Conservation (phyloP, 768 basidiomycete species). For the Collybia sp. region DNA sequence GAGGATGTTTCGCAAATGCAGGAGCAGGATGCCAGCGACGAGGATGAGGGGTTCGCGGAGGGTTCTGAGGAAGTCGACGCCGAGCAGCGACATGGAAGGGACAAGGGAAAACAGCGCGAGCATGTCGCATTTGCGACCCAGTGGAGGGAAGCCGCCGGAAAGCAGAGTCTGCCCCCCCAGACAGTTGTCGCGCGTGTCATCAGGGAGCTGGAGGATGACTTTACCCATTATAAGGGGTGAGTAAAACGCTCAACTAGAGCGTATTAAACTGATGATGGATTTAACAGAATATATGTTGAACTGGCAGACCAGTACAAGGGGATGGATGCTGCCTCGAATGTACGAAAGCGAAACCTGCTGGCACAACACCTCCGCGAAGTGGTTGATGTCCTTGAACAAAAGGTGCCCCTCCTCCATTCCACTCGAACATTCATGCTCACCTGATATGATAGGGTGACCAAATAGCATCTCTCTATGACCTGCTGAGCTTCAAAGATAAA, state of each 20-base stretch:
- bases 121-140: no score
- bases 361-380: constrained; percentile 89
- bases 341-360: constrained; percentile 77
- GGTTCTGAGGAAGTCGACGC: constrained; percentile 32
- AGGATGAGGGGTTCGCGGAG: constrained; percentile 47
- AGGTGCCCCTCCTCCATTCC: constrained; percentile 42
- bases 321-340: constrained; percentile 82
- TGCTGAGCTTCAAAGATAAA: constrained; percentile 74
- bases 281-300: constrained; percentile 79
- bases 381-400: constrained; percentile 87
- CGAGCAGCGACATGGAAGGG: constrained; percentile 8
- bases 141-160: constrained; percentile 13
- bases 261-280: constrained; percentile 4
- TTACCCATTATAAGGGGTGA: constrained; percentile 90
- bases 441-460: constrained; percentile 71
- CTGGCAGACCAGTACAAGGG: constrained; percentile 90
- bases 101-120: constrained; percentile 18
- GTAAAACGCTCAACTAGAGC: constrained; percentile 17
- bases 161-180: constrained; percentile 67
- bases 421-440: not conserved
- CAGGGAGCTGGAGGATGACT: constrained; percentile 91
- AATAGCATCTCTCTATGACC: constrained; percentile 86
- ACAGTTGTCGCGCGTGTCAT: constrained; percentile 82
- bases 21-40: constrained; percentile 14
- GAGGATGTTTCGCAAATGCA: constrained; percentile 4